Evolutionary conservation across 768 basidiomycete genomes (phyloP).

Genomic region (Mycena venus): DNA sequence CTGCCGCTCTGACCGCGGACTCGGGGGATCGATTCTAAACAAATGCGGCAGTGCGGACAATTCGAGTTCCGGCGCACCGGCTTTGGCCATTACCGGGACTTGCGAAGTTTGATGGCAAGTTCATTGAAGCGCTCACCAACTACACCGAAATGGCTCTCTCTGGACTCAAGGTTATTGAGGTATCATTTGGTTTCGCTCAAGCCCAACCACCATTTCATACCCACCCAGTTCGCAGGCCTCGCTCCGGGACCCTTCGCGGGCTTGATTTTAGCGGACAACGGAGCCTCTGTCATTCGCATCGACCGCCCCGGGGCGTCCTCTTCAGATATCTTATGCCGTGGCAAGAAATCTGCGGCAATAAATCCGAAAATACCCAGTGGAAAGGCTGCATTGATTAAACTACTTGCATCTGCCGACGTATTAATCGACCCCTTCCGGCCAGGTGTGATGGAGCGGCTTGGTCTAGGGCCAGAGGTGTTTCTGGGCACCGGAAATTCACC

Average conservation of each 20-base stretch:
- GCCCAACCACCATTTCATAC: not conserved
- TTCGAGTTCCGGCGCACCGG: no score
- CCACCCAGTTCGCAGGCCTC: constrained; percentile 79
- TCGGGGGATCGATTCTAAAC: no score
- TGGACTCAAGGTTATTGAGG: constrained; percentile 68
- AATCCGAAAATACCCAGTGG: constrained; percentile 76
- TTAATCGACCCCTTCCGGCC: constrained; percentile 89
- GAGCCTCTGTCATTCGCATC: constrained; percentile 81
- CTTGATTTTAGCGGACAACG: constrained; percentile 83
- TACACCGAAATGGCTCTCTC: constrained; percentile 56
- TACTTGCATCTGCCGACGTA: constrained; percentile 80
- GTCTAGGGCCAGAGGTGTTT: constrained; percentile 83
- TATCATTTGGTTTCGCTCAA: constrained; percentile 19
- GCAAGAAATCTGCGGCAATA: constrained; percentile 82
- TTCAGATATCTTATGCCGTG: constrained; percentile 71
- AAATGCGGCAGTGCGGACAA: no score
- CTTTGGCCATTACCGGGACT: not conserved
- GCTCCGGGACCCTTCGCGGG: constrained; percentile 88
- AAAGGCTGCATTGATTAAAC: constrained; percentile 63
- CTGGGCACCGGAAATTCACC: constrained; percentile 58
- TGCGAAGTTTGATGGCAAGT: not conserved
- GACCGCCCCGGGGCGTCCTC: constrained; percentile 68
- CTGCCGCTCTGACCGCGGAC: not conserved
- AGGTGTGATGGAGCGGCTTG: constrained; percentile 84
- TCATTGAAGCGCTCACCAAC: not conserved